Evolutionary conservation across 192 early-diverging fungal species (phyloP), one percentile per base, ranked within the genome.

Genomic region (Coemansia guatemalensis): DNA sequence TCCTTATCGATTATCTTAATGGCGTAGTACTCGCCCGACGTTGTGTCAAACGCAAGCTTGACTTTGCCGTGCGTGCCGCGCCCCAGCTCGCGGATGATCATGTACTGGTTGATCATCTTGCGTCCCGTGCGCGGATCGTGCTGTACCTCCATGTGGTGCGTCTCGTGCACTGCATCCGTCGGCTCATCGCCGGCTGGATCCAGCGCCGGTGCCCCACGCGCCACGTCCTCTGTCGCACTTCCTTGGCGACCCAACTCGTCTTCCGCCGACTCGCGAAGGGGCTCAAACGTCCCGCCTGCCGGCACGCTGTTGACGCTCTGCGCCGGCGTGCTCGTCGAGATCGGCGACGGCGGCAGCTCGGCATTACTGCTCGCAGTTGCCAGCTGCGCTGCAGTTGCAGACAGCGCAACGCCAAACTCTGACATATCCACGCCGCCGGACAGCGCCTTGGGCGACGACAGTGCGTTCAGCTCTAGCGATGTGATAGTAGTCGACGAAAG

Each of bases 91-190:
- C 83, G 82, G 8, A 97, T 71, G 9, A 99, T 86, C 83, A 94
- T 89, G 76, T 96, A 99, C 57, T 96, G 86, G 77, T 99, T 99
- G 68, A 99, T 92, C 85, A 92, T 90, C 64, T 99, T 99, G 74
- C 90, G 89, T 18, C 95, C 96, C 1, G 92, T 92, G 44, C 70
- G 75, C 47, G 88, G 86, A 66, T 97, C 93, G 72, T 90, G 88
- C 54, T 92, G 88, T 41, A 93, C 88, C 62, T 87, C 86, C 71
- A 97, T 90, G 41, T 81, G 87, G 54, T 85, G 81, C 2, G 95
- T 97, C 72, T 95, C 95, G 60, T 92, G 88, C 26, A 96, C 91
- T 1, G 76, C 51, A 24, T 75, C 65, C 8, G 44, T 49, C 3
- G 68, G 60, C 21, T 62, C 47, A 17, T 26, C 60, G 26, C 50